Conservation (phyloP, 495 filamentous ascomycete genomes). For the Hypoxylon crocopeplum region DNA sequence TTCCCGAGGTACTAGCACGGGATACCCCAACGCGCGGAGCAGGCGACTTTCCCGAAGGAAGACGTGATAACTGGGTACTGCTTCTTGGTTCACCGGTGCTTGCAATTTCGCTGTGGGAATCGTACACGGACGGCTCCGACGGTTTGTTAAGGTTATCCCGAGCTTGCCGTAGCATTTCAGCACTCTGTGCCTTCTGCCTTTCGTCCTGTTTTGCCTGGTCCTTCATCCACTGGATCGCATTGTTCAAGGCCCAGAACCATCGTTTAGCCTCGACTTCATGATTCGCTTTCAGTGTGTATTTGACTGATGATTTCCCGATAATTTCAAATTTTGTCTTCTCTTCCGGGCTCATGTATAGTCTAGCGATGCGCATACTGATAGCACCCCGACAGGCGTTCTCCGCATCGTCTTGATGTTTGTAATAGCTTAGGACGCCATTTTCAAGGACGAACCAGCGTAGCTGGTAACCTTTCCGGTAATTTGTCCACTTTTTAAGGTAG, state of each 20-base stretch:
- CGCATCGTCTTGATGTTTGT: slow-evolving; percentile 97
- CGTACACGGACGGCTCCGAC: slow-evolving; percentile 44
- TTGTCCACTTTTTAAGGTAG: slow-evolving; percentile 99
- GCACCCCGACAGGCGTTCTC: slow-evolving; percentile 93
- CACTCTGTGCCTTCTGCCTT: slow-evolving; percentile 70
- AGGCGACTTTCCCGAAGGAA: slow-evolving; percentile 46
- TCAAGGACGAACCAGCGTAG: slow-evolving; percentile 97
- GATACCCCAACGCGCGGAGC: slow-evolving; percentile 32
- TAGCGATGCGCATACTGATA: slow-evolving; percentile 97
- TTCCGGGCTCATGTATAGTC: slow-evolving; percentile 91
- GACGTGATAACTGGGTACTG: slow-evolving; percentile 54
- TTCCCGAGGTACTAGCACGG: slow-evolving; percentile 46
- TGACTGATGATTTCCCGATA: slow-evolving; percentile 96
- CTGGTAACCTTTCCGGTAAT: slow-evolving; percentile 96
- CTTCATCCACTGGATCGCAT: slow-evolving; percentile 97
- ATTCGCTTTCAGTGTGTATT: slow-evolving; percentile 96
- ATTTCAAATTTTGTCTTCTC: slow-evolving; percentile 98
- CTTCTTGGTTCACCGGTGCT: slow-evolving; percentile 54
- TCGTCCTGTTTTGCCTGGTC: slow-evolving; percentile 94
- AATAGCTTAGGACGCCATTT: slow-evolving; percentile 97
- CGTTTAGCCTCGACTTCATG: slow-evolving; percentile 92
- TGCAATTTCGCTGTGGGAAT: slow-evolving; percentile 58
- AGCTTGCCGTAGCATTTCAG: slow-evolving; percentile 78
- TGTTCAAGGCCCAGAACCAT: slow-evolving; percentile 98
- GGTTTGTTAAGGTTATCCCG: slow-evolving; percentile 63